Evolutionary conservation across 768 basidiomycete species (phyloP), one percentile per base, ranked within the genome.

Genomic region (Mycena latifolia): DNA sequence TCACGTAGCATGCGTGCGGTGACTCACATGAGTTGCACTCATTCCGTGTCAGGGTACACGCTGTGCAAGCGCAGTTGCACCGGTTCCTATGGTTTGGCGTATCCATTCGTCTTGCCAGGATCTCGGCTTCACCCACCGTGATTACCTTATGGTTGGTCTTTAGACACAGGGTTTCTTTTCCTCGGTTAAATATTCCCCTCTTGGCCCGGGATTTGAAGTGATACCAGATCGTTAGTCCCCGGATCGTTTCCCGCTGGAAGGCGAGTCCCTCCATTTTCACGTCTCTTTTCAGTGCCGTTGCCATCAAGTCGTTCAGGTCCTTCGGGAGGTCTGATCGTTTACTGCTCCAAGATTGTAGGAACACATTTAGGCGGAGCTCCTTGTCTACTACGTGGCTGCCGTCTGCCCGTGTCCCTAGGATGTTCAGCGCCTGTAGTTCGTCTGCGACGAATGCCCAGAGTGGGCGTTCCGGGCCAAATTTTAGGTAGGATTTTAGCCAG

Each of bases 1-100:
- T 65, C 1, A 22, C 15, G 22, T 58, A 58, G 55, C 55, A 65
- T 20, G 51, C 28, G 18, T 52, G 55, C 4, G 63, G 63, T 7
- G 22, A 22, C 5, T 25, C 18, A 20, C 63, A 65, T 3, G 4
- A 8, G 2, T 4, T 15, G 28, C 28, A 37, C 17, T 39, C 33
- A 2, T 8, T 51, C 27, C 54, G 27, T 10, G 61, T 63, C 10
- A 3, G 20, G 9, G 8, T n/a, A 20, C 62, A 63, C 14, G 29
- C 6, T 11, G 12, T 4, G 37, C 62, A 63, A 6, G 29, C 24
- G 22, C 62, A 63, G 62, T 56, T 33, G 4, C 18, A 2, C 12
- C 46, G 27, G 10, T 20, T 25, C 17, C 45, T 18, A 24, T 63
- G 62, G 2, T 14, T 12, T 1, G 12, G 18, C 0, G 31, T 12